A percentile compares a stretch with the other conserved stretches of the same genome.
phyloP scores from a whole-genome alignment of 169 alveolate genomes.

The Plasmodium gallinaceum region DNA sequence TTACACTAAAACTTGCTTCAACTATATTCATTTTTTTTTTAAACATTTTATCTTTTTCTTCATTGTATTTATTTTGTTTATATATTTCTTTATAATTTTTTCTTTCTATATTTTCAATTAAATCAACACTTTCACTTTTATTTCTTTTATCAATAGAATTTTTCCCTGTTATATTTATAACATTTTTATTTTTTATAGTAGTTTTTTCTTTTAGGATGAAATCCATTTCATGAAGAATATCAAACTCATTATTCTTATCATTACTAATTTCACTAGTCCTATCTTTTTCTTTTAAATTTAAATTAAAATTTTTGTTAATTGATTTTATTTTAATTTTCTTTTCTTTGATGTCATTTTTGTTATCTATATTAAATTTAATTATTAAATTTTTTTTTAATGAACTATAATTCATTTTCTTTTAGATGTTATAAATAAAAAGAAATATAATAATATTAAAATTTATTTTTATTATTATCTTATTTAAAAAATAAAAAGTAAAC shows the following conservation, averaged over 20 bases:
- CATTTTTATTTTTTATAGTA: too few relatives aligned
- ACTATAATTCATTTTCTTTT: slow-evolving; percentile 26
- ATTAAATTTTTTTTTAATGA: slow-evolving; percentile 34
- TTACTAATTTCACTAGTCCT: not conserved
- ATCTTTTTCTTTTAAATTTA: not conserved
- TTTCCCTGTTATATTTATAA: not conserved
- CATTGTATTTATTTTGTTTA: not conserved
- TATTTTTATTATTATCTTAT: not conserved
- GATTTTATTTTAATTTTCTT: slow-evolving; percentile 2
- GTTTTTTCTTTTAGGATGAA: slow-evolving; percentile 6
- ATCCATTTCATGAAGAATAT: not conserved
- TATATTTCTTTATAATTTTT: not conserved
- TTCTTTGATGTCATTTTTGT: slow-evolving; percentile 2
- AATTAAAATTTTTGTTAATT: not conserved
- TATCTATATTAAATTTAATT: slow-evolving; percentile 12
- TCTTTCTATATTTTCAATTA: not conserved
- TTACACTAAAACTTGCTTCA: slow-evolving; percentile 46
- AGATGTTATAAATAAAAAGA: too few relatives aligned
- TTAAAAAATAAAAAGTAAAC: too few relatives aligned
- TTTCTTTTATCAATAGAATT: not conserved
- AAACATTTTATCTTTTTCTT: not conserved
- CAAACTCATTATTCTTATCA: slow-evolving; percentile 13
- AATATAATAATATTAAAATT: not conserved
- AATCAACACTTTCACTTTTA: not conserved
- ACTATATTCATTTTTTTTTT: slow-evolving; percentile 23